phyloP scores from a whole-genome alignment of 345 rosid species.

The Cardamine chenopodiifolia region DNA sequence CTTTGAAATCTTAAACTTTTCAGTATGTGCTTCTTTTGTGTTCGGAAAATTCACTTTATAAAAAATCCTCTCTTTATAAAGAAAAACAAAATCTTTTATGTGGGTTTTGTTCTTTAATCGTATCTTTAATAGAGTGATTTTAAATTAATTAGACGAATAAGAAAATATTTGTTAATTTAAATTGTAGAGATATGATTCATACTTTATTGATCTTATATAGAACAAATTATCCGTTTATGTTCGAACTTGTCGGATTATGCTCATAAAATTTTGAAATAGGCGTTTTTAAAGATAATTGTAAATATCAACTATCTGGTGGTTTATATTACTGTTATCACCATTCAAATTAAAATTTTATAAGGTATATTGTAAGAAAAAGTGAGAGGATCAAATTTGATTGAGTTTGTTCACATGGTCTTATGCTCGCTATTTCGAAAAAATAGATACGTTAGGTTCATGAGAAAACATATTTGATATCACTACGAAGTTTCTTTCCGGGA shows the following conservation, averaged over 20 bases:
- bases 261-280: not conserved
- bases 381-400: not conserved
- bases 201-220: slow-evolving; percentile 40
- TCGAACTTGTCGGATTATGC: slow-evolving; percentile 24
- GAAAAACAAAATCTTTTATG: slow-evolving; percentile 45
- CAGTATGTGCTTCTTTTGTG: slow-evolving; percentile 36
- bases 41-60: slow-evolving; percentile 34
- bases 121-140: slow-evolving; percentile 54
- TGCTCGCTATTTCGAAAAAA: not conserved
- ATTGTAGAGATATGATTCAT: slow-evolving; percentile 29
- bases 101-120: slow-evolving; percentile 43
- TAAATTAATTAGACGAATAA: slow-evolving; percentile 41
- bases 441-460: not conserved
- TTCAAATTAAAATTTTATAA: no score
- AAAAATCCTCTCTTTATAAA: slow-evolving; percentile 30
- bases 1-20: slow-evolving; percentile 38
- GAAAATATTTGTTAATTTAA: slow-evolving; percentile 23
- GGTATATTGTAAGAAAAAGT: not conserved
- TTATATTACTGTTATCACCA: not conserved
- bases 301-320: not conserved
- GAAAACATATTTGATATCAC: not conserved
- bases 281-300: not conserved
- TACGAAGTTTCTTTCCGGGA: slow-evolving; percentile 17
- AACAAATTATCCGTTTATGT: slow-evolving; percentile 37
- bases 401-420: slow-evolving; percentile 7